Percentiles rank a stretch among this genome's conserved stretches.
Conservation (phyloP, 768 basidiomycete species). For the Gloeopeniophorella convolvens region DNA sequence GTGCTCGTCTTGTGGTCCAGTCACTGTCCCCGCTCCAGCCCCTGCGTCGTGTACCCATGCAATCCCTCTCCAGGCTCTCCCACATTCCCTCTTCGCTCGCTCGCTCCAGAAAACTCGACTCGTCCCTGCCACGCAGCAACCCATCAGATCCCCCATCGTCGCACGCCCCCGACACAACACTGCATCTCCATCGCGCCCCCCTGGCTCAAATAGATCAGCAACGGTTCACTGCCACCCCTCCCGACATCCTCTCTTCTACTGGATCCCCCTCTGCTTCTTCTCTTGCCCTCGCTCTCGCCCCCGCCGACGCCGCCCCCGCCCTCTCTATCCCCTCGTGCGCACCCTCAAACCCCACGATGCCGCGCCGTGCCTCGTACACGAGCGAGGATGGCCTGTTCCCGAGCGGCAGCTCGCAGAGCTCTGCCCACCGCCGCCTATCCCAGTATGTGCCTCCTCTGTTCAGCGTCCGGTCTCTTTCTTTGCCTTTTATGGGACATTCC, state of each 20-base stretch:
- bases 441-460: constrained; percentile 20
- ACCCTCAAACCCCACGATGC: constrained; percentile 9
- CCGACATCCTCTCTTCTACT: constrained; percentile 9
- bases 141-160: constrained; percentile 13
- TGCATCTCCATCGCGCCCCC: constrained; percentile 15
- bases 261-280: constrained; percentile 7
- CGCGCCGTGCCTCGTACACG: constrained; percentile 17
- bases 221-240: neutral
- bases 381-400: constrained; percentile 11
- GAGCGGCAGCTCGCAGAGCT: constrained; percentile 4
- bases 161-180: constrained; percentile 12
- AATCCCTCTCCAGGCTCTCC: constrained; percentile 9
- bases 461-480: neutral
- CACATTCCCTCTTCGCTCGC: neutral
- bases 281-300: neutral
- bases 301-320: constrained; percentile 1
- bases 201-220: constrained; percentile 21
- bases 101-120: constrained; percentile 12
- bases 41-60: neutral
- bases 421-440: constrained; percentile 14
- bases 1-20: neutral
- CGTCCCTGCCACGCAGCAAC: neutral
- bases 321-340: constrained; percentile 1
- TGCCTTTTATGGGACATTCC: neutral
- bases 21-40: neutral